Conservation (phyloP, 768 basidiomycete species). For the Lentinula lateritia region DNA sequence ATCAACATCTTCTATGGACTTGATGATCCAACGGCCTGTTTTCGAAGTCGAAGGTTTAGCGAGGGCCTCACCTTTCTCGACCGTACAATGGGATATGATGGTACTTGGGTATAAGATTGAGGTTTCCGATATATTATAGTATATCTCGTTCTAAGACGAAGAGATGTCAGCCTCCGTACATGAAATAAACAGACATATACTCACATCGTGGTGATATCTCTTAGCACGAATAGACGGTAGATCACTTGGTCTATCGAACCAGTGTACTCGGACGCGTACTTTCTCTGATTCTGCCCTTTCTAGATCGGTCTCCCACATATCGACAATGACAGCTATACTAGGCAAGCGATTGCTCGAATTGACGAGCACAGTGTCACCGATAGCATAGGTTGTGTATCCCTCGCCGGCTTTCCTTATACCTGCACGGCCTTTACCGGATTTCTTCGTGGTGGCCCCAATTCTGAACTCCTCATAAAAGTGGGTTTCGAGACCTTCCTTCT, state of each 20-base stretch:
- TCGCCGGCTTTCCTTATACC: slow-evolving; percentile 6
- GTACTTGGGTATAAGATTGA: slow-evolving; percentile 45
- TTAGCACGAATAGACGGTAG: slow-evolving; percentile 55
- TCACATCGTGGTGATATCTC: slow-evolving; percentile 55
- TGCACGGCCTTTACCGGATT: background rate
- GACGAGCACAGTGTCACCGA: slow-evolving; percentile 48
- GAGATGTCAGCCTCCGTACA: background rate
- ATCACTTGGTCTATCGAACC: slow-evolving; percentile 68
- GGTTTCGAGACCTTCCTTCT: slow-evolving; percentile 9
- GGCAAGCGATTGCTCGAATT: slow-evolving; percentile 29
- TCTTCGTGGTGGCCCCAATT: slow-evolving; percentile 2
- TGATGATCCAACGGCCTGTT: slow-evolving; percentile 2
- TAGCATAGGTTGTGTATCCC: slow-evolving; percentile 19
- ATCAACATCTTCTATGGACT: slow-evolving; percentile 17
- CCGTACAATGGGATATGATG: slow-evolving; percentile 47
- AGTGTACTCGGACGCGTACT: slow-evolving; percentile 62
- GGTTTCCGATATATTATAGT: slow-evolving; percentile 50
- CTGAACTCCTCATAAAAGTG: slow-evolving; percentile 10
- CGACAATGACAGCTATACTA: slow-evolving; percentile 64
- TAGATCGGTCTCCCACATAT: slow-evolving; percentile 55
- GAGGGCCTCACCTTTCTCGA: slow-evolving; percentile 27
- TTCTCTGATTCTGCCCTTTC: slow-evolving; percentile 24
- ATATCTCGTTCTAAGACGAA: slow-evolving; percentile 67
- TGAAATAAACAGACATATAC: slow-evolving; percentile 11
- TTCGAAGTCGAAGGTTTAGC: slow-evolving; percentile 7